Percentiles rank a stretch among this genome's conserved stretches.
These are phyloP conservation scores for Podila verticillata DNA, from an alignment of 192 early-diverging fungal genomes.

Conservation along the genomic window DNA sequence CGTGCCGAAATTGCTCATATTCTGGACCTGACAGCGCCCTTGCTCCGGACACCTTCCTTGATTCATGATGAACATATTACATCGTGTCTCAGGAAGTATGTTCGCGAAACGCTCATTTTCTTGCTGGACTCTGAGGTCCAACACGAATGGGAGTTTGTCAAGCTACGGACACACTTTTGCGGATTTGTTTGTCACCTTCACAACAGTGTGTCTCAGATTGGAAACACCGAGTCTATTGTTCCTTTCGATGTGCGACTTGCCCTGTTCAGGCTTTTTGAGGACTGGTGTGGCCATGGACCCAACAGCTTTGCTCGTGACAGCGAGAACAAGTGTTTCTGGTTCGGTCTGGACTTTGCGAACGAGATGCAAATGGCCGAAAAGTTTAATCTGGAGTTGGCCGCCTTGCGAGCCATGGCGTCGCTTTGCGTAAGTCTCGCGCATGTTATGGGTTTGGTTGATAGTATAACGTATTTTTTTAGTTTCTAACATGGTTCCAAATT, in stretches of 20 bases:
- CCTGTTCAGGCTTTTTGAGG: constrained; percentile 87
- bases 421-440: constrained; percentile 68
- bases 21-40: constrained; percentile 72
- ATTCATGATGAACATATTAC: constrained; percentile 71
- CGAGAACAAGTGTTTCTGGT: constrained; percentile 70
- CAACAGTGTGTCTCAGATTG: constrained; percentile 67
- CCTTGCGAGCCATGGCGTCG: constrained; percentile 90
- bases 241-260: constrained; percentile 80
- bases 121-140: constrained; percentile 80
- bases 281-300: constrained; percentile 91
- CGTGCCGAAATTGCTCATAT: constrained; percentile 80
- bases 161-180: constrained; percentile 90
- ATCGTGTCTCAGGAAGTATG: constrained; percentile 73
- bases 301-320: constrained; percentile 64
- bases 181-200: constrained; percentile 88
- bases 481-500: background rate
- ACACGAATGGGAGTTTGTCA: constrained; percentile 88
- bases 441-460: background rate
- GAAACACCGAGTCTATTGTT: constrained; percentile 61
- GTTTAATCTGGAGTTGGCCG: constrained; percentile 76
- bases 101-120: constrained; percentile 81
- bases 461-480: background rate
- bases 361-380: constrained; percentile 82
- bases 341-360: constrained; percentile 68
- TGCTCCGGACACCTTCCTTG: constrained; percentile 65